These are phyloP conservation scores for Sporothrix brunneoviolacea DNA, from an alignment of 2,329 filamentous ascomycete genomes.

Conservation along the genomic window DNA sequence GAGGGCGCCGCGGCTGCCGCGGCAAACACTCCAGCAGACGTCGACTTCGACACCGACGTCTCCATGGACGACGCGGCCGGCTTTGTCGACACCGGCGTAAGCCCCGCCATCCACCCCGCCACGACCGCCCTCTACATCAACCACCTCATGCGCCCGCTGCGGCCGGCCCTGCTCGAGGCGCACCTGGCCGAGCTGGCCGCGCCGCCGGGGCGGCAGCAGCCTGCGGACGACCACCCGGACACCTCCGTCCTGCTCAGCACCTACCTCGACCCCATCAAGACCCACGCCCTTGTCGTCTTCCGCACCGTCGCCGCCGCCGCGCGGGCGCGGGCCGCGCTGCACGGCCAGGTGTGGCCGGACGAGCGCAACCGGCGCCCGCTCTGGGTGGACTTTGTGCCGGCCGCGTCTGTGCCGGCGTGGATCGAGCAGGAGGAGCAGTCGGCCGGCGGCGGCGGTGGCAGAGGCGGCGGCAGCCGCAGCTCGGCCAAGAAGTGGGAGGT, in stretches of 20 bases:
- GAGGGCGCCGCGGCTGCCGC: neutral
- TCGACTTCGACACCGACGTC: neutral
- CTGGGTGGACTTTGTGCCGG: constrained; percentile 84
- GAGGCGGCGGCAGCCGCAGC: constrained; percentile 28
- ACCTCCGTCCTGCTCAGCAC: constrained; percentile 59
- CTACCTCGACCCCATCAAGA: constrained; percentile 77
- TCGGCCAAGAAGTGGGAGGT: constrained; percentile 60
- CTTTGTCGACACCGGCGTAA: constrained; percentile 28
- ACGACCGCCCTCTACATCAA: constrained; percentile 81
- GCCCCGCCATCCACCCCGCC: constrained; percentile 61
- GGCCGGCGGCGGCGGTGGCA: constrained; percentile 29
- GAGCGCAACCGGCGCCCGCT: constrained; percentile 78
- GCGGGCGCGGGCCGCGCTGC: constrained; percentile 67
- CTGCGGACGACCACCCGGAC: constrained; percentile 26
- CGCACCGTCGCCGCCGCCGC: constrained; percentile 62
- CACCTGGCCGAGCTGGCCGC: constrained; percentile 66
- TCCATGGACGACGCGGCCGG: constrained; percentile 20
- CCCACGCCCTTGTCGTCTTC: constrained; percentile 79
- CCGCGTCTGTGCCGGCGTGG: constrained; percentile 66
- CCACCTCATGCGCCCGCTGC: constrained; percentile 82
- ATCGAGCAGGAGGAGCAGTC: constrained; percentile 67
- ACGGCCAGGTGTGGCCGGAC: constrained; percentile 77
- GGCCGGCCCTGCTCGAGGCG: constrained; percentile 56
- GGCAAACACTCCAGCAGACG: neutral
- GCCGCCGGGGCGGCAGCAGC: constrained; percentile 25